phyloP scores from a whole-genome alignment of 129 eudicot genomes.

The Cynara cardunculus region DNA sequence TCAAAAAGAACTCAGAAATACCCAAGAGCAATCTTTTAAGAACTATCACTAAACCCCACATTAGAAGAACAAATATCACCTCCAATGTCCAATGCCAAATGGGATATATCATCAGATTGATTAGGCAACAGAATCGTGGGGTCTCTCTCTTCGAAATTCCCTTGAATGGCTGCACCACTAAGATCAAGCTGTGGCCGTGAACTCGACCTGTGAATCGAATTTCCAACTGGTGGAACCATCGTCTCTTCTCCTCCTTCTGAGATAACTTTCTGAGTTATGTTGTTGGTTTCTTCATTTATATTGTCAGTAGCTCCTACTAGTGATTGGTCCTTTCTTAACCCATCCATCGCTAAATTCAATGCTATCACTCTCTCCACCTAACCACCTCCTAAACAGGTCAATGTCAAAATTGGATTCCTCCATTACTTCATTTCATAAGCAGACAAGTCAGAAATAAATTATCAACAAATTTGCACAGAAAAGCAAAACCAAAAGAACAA shows the following conservation, averaged over 20 bases:
- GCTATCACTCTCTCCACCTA: conserved; percentile 27
- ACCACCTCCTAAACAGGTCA: conserved; percentile 36
- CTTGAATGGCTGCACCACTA: conserved; percentile 95
- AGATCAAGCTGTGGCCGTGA: conserved; percentile 93
- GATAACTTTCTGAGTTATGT: conserved; percentile 6
- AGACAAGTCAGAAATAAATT: conserved; percentile 17
- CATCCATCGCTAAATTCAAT: conserved; percentile 44
- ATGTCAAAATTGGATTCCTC: conserved; percentile 35
- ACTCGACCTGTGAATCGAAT: conserved; percentile 66
- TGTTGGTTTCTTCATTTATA: conserved; percentile 33
- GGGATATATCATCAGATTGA: conserved; percentile 97
- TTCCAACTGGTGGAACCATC: conserved; percentile 62
- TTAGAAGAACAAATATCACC: conserved; percentile 36
- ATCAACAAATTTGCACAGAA: not conserved
- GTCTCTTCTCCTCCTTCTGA: conserved; percentile 29
- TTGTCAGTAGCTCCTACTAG: conserved; percentile 29
- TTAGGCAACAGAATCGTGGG: conserved; percentile 92
- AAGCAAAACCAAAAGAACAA: not conserved
- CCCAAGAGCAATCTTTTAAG: not conserved
- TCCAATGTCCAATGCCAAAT: conserved; percentile 94
- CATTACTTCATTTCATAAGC: conserved; percentile 14
- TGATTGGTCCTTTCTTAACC: conserved; percentile 26
- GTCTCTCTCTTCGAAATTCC: conserved; percentile 93
- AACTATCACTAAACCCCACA: not conserved
- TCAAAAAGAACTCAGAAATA: not conserved